Conservation (phyloP, 768 basidiomycete species). For the Russula dissimulans region DNA sequence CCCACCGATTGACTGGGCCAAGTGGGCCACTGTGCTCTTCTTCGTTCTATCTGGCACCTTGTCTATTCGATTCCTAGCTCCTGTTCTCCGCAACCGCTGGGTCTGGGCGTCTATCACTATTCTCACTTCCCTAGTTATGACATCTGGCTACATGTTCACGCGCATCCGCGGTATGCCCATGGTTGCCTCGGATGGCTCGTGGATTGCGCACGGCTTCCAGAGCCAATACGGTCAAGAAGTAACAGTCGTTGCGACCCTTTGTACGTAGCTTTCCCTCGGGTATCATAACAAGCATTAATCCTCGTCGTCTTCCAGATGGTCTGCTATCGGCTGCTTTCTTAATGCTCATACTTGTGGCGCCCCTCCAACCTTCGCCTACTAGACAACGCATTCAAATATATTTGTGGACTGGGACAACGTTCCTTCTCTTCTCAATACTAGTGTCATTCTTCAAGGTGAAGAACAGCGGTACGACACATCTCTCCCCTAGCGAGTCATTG, state of each 20-base stretch:
- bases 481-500: background rate
- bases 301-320: constrained; percentile 53
- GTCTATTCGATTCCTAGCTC: constrained; percentile 49
- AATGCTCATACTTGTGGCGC: constrained; percentile 74
- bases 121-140: constrained; percentile 70
- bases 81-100: constrained; percentile 66
- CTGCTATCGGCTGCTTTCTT: constrained; percentile 68
- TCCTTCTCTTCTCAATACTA: constrained; percentile 81
- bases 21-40: constrained; percentile 38
- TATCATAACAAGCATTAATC: background rate
- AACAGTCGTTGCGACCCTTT: constrained; percentile 75
- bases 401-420: constrained; percentile 74
- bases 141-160: constrained; percentile 93
- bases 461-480: constrained; percentile 54
- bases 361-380: constrained; percentile 58
- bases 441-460: constrained; percentile 85
- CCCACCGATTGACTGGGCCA: constrained; percentile 67
- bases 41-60: constrained; percentile 41
- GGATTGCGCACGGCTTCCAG: constrained; percentile 84
- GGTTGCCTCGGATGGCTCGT: constrained; percentile 50
- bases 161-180: constrained; percentile 79
- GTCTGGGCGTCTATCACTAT: constrained; percentile 60
- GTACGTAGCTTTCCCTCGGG: constrained; percentile 40
- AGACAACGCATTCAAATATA: constrained; percentile 84
- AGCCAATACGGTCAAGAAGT: constrained; percentile 92